Evolutionary conservation across 345 rosid species (phyloP).

Genomic region (Odontarrhena argentea): DNA sequence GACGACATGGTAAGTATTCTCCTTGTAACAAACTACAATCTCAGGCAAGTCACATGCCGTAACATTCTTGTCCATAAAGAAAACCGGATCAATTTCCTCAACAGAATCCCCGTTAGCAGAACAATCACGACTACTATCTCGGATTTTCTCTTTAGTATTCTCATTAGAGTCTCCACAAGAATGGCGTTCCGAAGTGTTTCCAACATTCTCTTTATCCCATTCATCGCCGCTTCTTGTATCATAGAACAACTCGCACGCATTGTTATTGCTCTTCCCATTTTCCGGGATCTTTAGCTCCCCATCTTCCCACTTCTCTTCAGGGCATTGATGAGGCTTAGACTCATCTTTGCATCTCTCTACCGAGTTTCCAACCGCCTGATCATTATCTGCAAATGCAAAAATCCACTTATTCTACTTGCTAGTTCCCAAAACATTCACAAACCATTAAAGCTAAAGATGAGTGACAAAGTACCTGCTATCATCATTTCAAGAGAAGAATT

Average conservation of each 20-base stretch:
- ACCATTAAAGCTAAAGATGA: constrained; percentile 3
- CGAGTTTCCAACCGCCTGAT: constrained; percentile 45
- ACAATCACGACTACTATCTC: constrained; percentile 13
- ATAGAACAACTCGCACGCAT: constrained; percentile 30
- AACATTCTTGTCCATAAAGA: constrained; percentile 60
- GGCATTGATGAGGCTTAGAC: constrained; percentile 42
- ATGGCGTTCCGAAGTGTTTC: not conserved
- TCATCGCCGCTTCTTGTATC: constrained; percentile 41
- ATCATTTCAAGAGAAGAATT: constrained; percentile 43
- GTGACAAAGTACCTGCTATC: constrained; percentile 57
- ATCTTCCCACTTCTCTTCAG: constrained; percentile 44
- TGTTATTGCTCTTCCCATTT: constrained; percentile 29
- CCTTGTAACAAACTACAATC: constrained; percentile 68
- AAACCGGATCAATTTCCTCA: constrained; percentile 45
- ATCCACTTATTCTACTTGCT: not conserved
- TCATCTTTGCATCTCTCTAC: constrained; percentile 43
- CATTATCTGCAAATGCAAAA: constrained; percentile 50
- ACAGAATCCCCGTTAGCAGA: constrained; percentile 34
- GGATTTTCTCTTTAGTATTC: not conserved
- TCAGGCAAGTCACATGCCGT: constrained; percentile 62
- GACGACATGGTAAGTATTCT: constrained; percentile 53
- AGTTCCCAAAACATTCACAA: not conserved
- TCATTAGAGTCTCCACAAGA: constrained; percentile 21
- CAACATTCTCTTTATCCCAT: constrained; percentile 33
- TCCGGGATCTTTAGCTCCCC: constrained; percentile 37